phyloP scores from a whole-genome alignment of 164 flowering plant genomes.

The Litsea cubeba region DNA sequence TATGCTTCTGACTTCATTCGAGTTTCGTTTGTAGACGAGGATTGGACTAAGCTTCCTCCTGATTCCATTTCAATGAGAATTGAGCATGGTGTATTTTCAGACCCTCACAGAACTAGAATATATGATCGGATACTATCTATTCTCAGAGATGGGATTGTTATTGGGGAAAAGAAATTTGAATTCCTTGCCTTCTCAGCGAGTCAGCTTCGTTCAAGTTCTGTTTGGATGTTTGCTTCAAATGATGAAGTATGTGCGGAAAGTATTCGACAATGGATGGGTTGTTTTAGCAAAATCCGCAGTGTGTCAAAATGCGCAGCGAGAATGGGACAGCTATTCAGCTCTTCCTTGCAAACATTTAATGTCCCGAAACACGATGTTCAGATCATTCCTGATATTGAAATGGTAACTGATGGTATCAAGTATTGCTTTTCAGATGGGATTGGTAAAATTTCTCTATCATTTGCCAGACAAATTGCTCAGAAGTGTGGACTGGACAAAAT shows the following conservation, averaged over 20 bases:
- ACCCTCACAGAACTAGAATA: conserved; percentile 56
- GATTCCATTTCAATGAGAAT: conserved; percentile 50
- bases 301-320: conserved; percentile 96
- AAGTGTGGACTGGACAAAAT: conserved; percentile 52
- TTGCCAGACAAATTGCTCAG: conserved; percentile 68
- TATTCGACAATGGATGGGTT: conserved; percentile 95
- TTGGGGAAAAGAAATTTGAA: conserved; percentile 71
- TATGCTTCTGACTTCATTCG: conserved; percentile 84
- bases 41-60: conserved; percentile 71
- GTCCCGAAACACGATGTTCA: conserved; percentile 62
- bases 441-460: conserved; percentile 73
- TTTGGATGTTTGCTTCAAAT: conserved; percentile 99
- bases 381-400: conserved; percentile 77
- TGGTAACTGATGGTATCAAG: conserved; percentile 44
- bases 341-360: conserved; percentile 57
- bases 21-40: conserved; percentile 94
- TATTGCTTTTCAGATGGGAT: conserved; percentile 99
- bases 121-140: conserved; percentile 63
- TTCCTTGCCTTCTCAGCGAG: conserved; percentile 98
- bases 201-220: conserved; percentile 83
- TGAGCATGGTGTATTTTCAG: conserved; percentile 48
- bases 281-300: conserved; percentile 65
- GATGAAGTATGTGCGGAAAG: conserved; percentile 53
- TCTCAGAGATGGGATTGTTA: conserved; percentile 66
- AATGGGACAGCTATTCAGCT: conserved; percentile 95